Evolutionary conservation across 805 yeast genomes (phyloP), one percentile per base, ranked within the genome.

Genomic region (Lachancea thermotolerans): DNA sequence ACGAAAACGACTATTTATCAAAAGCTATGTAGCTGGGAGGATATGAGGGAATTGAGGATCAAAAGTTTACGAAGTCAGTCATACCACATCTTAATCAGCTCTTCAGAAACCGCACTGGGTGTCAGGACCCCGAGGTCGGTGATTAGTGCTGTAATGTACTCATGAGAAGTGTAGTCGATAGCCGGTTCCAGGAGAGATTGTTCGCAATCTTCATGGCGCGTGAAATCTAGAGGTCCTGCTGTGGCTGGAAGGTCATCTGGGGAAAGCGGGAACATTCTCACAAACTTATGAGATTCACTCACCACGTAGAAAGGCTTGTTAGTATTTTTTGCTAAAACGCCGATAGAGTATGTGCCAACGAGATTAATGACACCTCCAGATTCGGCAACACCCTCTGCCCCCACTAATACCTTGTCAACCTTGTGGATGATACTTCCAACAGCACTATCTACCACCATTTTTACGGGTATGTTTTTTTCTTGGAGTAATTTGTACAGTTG

Each of bases 321-420:
- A 49, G 95, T 85, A 48, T 84, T 81, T 55, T 85, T 83, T 2
- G 98, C 96, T 47, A 93, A 69, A 38, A 93, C 91, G 34, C 97
- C 97, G 40, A 91, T 83, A 59, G 93, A 96, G 65, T 87, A 93
- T 1, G 95, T 82, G 5, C 99, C 99, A 50, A 93, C 82, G 54
- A 85, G 90, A 66, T 93, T 93, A 54, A 93, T 91, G 39, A 95
- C 88, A 30, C 99, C 99, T 46, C 99, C 99, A 62, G 95, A 84
- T 69, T 93, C 99, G 2, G 96, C 95, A 3, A 93, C 99, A 54
- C 99, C 99, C 67, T 93, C 99, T 1, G 99, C 99, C 45, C 99
- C 99, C 53, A 93, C 93, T 52, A 93, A 77, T 4, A 93, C 85
- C 65, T 93, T 91, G 68, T 91, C 95, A 11, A 90, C 89, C 63